phyloP scores from a whole-genome alignment of 2,329 filamentous ascomycete species.

The Aureobasidium zeae region DNA sequence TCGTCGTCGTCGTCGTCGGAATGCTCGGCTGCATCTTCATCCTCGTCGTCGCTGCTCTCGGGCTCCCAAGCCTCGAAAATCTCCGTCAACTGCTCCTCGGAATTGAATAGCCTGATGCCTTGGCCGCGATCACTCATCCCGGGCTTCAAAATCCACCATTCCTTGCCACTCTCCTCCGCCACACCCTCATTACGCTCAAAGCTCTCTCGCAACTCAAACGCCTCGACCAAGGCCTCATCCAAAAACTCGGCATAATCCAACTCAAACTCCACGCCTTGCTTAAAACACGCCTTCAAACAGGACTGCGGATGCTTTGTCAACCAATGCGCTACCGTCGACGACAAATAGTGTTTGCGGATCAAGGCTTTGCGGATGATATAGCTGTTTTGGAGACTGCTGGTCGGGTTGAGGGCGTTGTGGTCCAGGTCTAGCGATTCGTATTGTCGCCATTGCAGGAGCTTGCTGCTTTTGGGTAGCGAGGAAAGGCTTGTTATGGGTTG shows the following conservation, averaged over 20 bases:
- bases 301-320: conserved; percentile 70
- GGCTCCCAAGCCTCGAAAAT: conserved; percentile 91
- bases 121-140: conserved; percentile 96
- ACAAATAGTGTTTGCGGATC: conserved; percentile 91
- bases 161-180: conserved; percentile 37
- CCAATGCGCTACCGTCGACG: conserved; percentile 76
- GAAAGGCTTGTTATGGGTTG: conserved; percentile 43
- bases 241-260: conserved; percentile 95
- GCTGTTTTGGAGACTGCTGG: conserved; percentile 65
- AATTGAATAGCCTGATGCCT: conserved; percentile 82
- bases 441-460: conserved; percentile 66
- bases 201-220: conserved; percentile 72
- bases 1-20: conserved; percentile 24
- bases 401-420: conserved; percentile 53
- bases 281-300: conserved; percentile 59
- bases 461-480: conserved; percentile 39
- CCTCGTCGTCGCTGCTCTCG: conserved; percentile 26
- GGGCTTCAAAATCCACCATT: conserved; percentile 87
- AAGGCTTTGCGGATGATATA: conserved; percentile 94
- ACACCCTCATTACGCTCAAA: conserved; percentile 55
- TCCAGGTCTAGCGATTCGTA: conserved; percentile 88
- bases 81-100: conserved; percentile 67
- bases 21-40: conserved; percentile 24
- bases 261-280: conserved; percentile 77
- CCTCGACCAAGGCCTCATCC: conserved; percentile 81